These are phyloP conservation scores for Sequoia sempervirens DNA, from an alignment of 75 land plant species.

Conservation along the genomic window DNA sequence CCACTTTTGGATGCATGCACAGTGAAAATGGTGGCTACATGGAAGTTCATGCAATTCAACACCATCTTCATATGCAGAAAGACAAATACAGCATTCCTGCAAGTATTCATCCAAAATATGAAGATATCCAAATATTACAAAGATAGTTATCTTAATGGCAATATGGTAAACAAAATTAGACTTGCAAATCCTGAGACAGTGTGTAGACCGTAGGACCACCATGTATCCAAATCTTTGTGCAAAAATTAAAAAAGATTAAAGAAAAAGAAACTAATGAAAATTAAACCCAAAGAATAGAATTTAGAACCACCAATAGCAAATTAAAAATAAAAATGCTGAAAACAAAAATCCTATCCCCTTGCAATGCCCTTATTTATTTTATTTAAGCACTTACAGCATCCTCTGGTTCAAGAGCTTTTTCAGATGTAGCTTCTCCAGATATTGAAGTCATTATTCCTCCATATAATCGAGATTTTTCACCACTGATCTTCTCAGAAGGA, in stretches of 20 bases:
- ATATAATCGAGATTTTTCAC: constrained; percentile 2
- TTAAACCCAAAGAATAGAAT: not conserved
- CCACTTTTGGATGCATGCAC: constrained; percentile 68
- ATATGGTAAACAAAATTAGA: not conserved
- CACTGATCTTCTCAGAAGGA: not conserved
- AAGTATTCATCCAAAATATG: not conserved
- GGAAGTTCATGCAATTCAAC: constrained; percentile 63
- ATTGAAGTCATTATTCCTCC: constrained; percentile 18
- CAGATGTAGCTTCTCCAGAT: constrained; percentile 5
- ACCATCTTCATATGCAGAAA: constrained; percentile 63
- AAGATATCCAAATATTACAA: not conserved
- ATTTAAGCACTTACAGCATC: constrained; percentile 29
- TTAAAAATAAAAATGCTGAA: not conserved
- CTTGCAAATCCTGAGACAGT: not conserved
- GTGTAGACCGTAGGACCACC: not conserved
- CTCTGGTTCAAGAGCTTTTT: constrained; percentile 23
- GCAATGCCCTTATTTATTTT: not conserved
- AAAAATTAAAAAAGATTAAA: not conserved
- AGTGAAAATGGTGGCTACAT: constrained; percentile 70
- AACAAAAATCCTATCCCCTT: not conserved
- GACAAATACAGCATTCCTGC: constrained; percentile 77
- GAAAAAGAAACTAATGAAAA: not conserved
- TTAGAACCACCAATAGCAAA: not conserved
- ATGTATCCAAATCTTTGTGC: not conserved
- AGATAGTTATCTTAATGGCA: not conserved